Evolutionary conservation across 2,329 filamentous ascomycete species (phyloP), one percentile per base, ranked within the genome.

Genomic region (Pseudopyricularia javanii): DNA sequence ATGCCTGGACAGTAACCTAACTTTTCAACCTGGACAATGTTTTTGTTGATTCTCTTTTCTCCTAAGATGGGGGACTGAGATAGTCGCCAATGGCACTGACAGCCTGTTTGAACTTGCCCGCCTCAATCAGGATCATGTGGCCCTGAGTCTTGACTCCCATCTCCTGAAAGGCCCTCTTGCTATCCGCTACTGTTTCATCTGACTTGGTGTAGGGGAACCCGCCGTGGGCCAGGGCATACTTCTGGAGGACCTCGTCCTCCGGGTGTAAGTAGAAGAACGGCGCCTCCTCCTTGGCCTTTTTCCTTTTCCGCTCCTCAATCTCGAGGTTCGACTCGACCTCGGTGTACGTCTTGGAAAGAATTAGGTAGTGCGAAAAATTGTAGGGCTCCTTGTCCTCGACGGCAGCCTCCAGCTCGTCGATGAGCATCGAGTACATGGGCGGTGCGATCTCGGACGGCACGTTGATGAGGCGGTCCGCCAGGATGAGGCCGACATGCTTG

Each of bases 391-490:
- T 85, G 64, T 95, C 90, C 65, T 94, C 84, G 3, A 95, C 73
- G 1, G 93, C 93, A 64, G 85, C 91, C 62, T 85, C 77, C 50
- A 98, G 83, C 75, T 98, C 93, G 64, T 97, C 90, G 49, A 88
- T 74, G 50, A 98, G 79, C 89, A 96, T 95, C 50, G 78, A 82
- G 76, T 96, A 97, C 81, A 97, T 86, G 4, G 93, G 91, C 30
- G 93, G 91, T 14, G 90, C 82, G 57, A 95, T 83, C 68, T 97
- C 88, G 15, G 88, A 76, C n/a, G 93, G 93, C 75, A 96, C 91
- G 72, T 98, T 98, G 74, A 98, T 90, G 61, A 97, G 75, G 22
- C 91, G 83, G 68, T 98, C 93, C 2, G 89, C 88, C n/a, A 98
- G 75, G 28, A 98, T 79, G 15, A 98, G 73, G 3, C 90, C 93